These are phyloP conservation scores for Alternaria gansuensis DNA, from an alignment of 2,329 filamentous ascomycete species.

Conservation along the genomic window DNA sequence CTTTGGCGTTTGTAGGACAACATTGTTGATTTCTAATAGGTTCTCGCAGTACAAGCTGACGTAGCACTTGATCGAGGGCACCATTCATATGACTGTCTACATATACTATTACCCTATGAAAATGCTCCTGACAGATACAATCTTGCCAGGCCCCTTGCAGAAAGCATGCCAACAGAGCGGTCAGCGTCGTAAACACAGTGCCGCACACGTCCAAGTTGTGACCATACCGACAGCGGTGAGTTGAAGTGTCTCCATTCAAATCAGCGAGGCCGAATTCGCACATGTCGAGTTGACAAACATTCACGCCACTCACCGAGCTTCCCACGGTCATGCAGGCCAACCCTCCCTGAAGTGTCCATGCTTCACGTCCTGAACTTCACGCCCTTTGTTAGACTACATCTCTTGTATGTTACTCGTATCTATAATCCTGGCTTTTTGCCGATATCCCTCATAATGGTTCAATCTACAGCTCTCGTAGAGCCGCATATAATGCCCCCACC, in stretches of 20 bases:
- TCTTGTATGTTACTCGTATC: background rate
- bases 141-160: constrained; percentile 1
- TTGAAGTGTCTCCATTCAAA: constrained; percentile 4
- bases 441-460: constrained; percentile 9
- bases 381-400: constrained; percentile 1
- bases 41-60: constrained; percentile 8
- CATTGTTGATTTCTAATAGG: constrained; percentile 5
- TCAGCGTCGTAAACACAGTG: constrained; percentile 8
- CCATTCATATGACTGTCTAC: constrained; percentile 8
- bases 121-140: constrained; percentile 7
- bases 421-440: background rate
- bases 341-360: constrained; percentile 9
- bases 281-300: constrained; percentile 12
- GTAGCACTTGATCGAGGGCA: constrained; percentile 5
- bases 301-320: background rate
- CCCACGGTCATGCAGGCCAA: constrained; percentile 2
- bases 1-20: constrained; percentile 31
- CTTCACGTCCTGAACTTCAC: constrained; percentile 5
- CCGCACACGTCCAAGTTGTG: background rate
- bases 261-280: background rate
- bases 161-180: constrained; percentile 13
- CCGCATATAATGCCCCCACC: constrained; percentile 12
- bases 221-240: background rate
- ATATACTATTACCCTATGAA: constrained; percentile 9
- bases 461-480: constrained; percentile 3